phyloP scores from a whole-genome alignment of 179 eudicot genomes.

The Actinidia chinensis region DNA sequence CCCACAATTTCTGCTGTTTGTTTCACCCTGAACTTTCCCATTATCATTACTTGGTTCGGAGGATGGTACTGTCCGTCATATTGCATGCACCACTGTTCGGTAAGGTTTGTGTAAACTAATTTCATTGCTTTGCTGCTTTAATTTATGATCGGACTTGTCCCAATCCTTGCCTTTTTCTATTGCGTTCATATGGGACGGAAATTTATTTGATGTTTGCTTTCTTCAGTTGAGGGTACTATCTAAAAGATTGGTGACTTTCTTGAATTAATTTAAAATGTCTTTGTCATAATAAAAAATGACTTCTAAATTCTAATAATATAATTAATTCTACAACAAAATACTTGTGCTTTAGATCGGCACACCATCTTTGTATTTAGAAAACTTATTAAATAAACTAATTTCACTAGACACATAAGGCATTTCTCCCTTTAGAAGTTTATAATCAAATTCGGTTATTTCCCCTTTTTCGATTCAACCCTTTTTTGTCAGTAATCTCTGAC shows the following conservation, averaged over 20 bases:
- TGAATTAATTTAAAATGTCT: background rate
- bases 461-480: too few relatives aligned
- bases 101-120: constrained; percentile 24
- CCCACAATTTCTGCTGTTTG: constrained; percentile 92
- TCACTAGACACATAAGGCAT: too few relatives aligned
- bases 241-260: background rate
- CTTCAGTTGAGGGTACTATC: too few relatives aligned
- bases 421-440: too few relatives aligned
- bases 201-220: too few relatives aligned
- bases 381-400: too few relatives aligned
- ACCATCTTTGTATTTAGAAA: too few relatives aligned
- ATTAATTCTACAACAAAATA: too few relatives aligned
- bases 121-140: background rate
- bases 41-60: constrained; percentile 86
- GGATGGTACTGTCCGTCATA: constrained; percentile 89
- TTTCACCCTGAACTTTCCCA: constrained; percentile 95
- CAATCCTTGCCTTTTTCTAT: background rate
- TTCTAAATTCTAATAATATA: too few relatives aligned
- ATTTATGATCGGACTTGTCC: background rate
- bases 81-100: constrained; percentile 97
- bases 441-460: too few relatives aligned
- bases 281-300: background rate
- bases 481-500: too few relatives aligned
- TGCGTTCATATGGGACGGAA: background rate
- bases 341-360: too few relatives aligned